These are phyloP conservation scores for Pochonia chlamydosporia DNA, from an alignment of 2,329 filamentous ascomycete genomes.

Conservation along the genomic window DNA sequence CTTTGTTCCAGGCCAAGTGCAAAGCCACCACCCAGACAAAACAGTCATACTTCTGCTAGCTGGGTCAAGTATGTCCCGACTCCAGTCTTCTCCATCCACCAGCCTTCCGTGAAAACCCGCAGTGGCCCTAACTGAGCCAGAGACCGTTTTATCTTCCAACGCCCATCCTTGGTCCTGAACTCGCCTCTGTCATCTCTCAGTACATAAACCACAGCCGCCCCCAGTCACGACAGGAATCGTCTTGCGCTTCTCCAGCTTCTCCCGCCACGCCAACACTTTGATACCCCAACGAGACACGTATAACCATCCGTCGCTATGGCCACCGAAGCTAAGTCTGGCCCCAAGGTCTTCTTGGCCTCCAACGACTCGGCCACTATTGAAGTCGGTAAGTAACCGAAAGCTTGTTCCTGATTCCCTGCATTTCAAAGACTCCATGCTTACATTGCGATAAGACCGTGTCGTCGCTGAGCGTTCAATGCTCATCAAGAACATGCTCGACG, in stretches of 20 bases:
- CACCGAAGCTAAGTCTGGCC: constrained; percentile 19
- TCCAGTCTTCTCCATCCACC: too few species aligned
- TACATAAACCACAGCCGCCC: too few species aligned
- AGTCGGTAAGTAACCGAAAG: constrained; percentile 34
- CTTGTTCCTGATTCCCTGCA: neutral
- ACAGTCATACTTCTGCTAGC: too few species aligned
- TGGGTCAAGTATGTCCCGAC: too few species aligned
- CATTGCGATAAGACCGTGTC: constrained; percentile 55
- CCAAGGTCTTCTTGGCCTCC: constrained; percentile 45
- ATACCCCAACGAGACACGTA: neutral
- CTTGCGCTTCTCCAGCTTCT: neutral
- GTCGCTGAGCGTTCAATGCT: constrained; percentile 89
- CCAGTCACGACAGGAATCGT: too few species aligned
- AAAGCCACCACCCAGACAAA: too few species aligned
- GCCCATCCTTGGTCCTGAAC: too few species aligned
- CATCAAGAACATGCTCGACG: constrained; percentile 98
- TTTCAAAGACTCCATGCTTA: neutral
- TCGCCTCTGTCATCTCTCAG: too few species aligned
- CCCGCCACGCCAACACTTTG: neutral
- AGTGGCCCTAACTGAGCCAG: too few species aligned
- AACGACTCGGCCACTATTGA: constrained; percentile 43
- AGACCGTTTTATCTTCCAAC: too few species aligned
- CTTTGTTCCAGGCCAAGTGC: too few species aligned
- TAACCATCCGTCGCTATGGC: constrained; percentile 24
- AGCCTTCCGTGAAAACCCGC: too few species aligned